Conservation (phyloP, 768 basidiomycete genomes). For the Tubosaeta sp. region DNA sequence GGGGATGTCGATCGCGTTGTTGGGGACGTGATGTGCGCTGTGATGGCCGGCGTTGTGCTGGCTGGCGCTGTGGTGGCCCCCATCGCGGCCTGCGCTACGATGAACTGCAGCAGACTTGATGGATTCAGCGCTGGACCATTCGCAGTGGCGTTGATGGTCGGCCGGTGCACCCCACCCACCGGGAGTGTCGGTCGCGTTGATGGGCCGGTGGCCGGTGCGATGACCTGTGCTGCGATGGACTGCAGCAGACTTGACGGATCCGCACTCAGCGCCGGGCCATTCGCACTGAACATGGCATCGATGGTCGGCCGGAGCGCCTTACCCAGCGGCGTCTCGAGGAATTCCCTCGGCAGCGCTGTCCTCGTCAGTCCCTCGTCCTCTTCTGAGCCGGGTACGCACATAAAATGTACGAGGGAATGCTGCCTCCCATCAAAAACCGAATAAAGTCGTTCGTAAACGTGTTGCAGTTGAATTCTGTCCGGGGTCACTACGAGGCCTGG, state of each 20-base stretch:
- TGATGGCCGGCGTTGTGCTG: slow-evolving; percentile 44
- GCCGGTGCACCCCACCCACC: slow-evolving; percentile 66
- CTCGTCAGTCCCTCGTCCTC: background rate
- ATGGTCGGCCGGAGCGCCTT: slow-evolving; percentile 84
- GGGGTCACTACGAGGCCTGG: no score
- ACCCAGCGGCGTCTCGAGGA: slow-evolving; percentile 87
- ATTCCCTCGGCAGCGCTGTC: slow-evolving; percentile 73
- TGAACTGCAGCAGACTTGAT: slow-evolving; percentile 48
- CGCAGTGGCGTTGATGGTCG: slow-evolving; percentile 89
- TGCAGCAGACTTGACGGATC: slow-evolving; percentile 34
- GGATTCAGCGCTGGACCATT: no score
- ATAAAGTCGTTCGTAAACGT: slow-evolving; percentile 88
- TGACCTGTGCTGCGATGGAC: slow-evolving; percentile 49
- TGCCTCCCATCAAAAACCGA: slow-evolving; percentile 80
- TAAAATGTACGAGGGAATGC: slow-evolving; percentile 79
- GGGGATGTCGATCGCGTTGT: no score
- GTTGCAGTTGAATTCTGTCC: slow-evolving; percentile 93
- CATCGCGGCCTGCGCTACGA: slow-evolving; percentile 49
- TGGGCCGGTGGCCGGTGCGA: no score
- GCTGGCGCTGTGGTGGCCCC: slow-evolving; percentile 23
- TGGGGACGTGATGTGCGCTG: slow-evolving; percentile 69
- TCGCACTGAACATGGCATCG: slow-evolving; percentile 79
- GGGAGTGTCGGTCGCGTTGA: slow-evolving; percentile 27
- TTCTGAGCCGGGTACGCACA: slow-evolving; percentile 38
- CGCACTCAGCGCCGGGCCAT: no score